Evolutionary conservation across 768 basidiomycete genomes (phyloP).

Genomic region (Pilatotrama ljubarskyi): DNA sequence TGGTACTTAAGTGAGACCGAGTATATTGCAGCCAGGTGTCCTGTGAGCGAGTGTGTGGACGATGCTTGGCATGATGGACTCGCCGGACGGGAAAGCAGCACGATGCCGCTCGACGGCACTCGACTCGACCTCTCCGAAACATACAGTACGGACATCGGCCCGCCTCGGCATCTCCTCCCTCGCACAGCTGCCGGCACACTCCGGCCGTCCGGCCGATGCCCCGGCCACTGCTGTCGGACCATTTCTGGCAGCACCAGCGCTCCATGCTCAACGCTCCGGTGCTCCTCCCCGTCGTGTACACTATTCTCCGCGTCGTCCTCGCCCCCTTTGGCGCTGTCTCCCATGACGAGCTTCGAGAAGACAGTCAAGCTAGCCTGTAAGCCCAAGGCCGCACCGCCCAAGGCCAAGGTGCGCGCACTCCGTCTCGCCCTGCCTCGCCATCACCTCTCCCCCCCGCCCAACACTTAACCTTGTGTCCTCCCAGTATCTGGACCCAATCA

Average conservation of each 20-base stretch:
- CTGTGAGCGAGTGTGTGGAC: no score
- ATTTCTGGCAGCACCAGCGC: conserved; percentile 1
- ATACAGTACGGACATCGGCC: not conserved
- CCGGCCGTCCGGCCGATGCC: not conserved
- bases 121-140: not conserved
- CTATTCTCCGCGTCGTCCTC: conserved; percentile 6
- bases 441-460: not conserved
- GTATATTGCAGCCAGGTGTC: not conserved
- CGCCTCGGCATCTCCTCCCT: not conserved
- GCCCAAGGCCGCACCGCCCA: conserved; percentile 94
- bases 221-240: not conserved
- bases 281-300: conserved; percentile 11
- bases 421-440: not conserved
- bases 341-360: conserved; percentile 73
- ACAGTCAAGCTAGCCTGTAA: conserved; percentile 96
- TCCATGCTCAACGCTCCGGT: not conserved
- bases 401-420: conserved; percentile 72
- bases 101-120: not conserved
- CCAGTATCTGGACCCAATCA: conserved; percentile 95
- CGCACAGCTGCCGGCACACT: not conserved
- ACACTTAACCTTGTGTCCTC: not conserved
- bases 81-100: not conserved
- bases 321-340: not conserved
- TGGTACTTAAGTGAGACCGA: not conserved
- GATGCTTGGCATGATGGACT: no score